Evolutionary conservation across 805 yeast genomes (phyloP).

Genomic region (Brettanomyces anomalus): DNA sequence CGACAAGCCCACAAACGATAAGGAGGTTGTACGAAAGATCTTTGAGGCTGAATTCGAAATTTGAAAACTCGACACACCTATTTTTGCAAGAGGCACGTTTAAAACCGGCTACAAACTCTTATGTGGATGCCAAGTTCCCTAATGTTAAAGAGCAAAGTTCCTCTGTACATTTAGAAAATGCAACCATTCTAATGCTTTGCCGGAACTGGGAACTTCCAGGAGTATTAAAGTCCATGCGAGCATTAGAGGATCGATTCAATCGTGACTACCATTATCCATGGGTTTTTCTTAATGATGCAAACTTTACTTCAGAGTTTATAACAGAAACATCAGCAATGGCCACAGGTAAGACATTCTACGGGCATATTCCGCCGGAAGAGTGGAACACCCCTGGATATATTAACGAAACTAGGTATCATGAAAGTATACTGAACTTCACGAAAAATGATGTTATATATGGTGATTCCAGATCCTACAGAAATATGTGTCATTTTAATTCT

Average conservation of each 20-base stretch:
- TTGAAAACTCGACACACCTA: conserved; percentile 8
- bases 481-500: conserved; percentile 93
- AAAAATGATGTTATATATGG: conserved; percentile 54
- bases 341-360: conserved; percentile 60
- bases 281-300: conserved; percentile 72
- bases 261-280: conserved; percentile 59
- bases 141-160: conserved; percentile 3
- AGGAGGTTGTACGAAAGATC: conserved; percentile 9
- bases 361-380: conserved; percentile 52
- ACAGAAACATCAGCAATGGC: conserved; percentile 54
- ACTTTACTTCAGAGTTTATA: conserved; percentile 55
- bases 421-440: conserved; percentile 34
- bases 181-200: conserved; percentile 80
- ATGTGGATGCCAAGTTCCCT: conserved; percentile 23
- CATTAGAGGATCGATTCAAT: conserved; percentile 70
- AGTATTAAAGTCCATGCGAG: conserved; percentile 68
- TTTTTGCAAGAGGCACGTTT: conserved; percentile 14
- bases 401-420: conserved; percentile 45
- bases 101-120: conserved; percentile 33
- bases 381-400: conserved; percentile 77
- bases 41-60: not conserved
- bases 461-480: conserved; percentile 59
- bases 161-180: conserved; percentile 52
- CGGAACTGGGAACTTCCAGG: conserved; percentile 72
- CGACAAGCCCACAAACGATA: not conserved